Conservation (phyloP, 768 basidiomycete genomes). For the Suillus discolor region DNA sequence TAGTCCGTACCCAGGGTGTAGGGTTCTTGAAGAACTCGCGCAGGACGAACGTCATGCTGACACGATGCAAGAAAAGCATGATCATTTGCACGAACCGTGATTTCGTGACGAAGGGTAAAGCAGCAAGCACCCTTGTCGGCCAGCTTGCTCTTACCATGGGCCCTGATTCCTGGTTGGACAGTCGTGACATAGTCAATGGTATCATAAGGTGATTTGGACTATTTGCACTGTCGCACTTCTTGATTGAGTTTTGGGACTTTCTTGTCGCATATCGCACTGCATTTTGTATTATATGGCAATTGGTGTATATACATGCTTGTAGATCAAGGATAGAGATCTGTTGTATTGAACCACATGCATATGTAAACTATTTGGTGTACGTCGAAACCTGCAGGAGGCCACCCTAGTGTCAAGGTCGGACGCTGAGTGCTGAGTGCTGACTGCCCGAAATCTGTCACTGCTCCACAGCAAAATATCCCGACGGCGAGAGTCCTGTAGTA, state of each 20-base stretch:
- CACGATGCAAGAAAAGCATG: slow-evolving; percentile 75
- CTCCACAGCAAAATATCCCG: not conserved
- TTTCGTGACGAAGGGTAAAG: slow-evolving; percentile 21
- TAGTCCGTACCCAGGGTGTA: slow-evolving; percentile 57
- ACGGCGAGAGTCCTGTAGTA: not conserved
- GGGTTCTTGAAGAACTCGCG: slow-evolving; percentile 68
- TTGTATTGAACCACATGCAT: not conserved
- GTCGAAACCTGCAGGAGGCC: not conserved
- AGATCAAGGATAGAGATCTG: not conserved
- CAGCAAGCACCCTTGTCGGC: slow-evolving; percentile 26
- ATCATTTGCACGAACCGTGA: slow-evolving; percentile 59
- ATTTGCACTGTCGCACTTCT: not conserved
- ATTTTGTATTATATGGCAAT: not conserved
- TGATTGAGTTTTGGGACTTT: too few relatives aligned
- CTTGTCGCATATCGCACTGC: not conserved
- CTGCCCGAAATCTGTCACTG: not conserved
- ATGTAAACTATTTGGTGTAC: not conserved
- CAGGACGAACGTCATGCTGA: slow-evolving; percentile 85
- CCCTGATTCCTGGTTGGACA: slow-evolving; percentile 20
- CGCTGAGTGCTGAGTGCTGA: not conserved
- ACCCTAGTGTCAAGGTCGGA: not conserved
- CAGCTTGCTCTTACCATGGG: slow-evolving; percentile 20
- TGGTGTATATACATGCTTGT: not conserved
- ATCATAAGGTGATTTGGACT: not conserved
- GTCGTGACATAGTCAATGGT: slow-evolving; percentile 8